Conservation (phyloP, 2,329 filamentous ascomycete species). For the Cladophialophora exuberans region DNA sequence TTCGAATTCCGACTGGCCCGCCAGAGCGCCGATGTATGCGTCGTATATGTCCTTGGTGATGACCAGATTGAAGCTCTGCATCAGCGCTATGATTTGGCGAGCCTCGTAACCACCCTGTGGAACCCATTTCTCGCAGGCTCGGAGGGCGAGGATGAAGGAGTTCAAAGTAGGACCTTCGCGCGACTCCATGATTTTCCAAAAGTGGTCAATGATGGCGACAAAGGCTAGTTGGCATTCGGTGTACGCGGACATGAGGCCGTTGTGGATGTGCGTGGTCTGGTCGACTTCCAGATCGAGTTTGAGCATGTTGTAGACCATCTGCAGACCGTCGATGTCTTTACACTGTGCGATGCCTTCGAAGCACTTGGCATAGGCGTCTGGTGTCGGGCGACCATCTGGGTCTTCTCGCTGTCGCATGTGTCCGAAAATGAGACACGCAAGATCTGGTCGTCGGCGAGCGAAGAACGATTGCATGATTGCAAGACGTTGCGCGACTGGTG, state of each 20-base stretch:
- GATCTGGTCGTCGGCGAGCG: conserved; percentile 73
- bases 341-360: conserved; percentile 73
- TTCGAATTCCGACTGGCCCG: conserved; percentile 70
- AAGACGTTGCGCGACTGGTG: conserved; percentile 66
- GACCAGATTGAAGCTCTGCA: conserved; percentile 74
- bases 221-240: conserved; percentile 67
- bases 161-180: conserved; percentile 84
- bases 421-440: conserved; percentile 83
- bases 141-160: conserved; percentile 79
- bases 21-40: conserved; percentile 76
- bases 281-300: conserved; percentile 87
- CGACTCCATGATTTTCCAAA: conserved; percentile 82
- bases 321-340: conserved; percentile 66
- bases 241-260: conserved; percentile 86
- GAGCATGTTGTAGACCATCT: conserved; percentile 85
- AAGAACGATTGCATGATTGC: conserved; percentile 84
- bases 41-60: conserved; percentile 74
- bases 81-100: conserved; percentile 58
- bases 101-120: conserved; percentile 47
- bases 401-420: conserved; percentile 85
- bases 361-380: conserved; percentile 75
- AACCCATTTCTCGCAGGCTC: conserved; percentile 68
- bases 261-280: conserved; percentile 74
- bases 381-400: conserved; percentile 64
- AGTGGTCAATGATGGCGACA: conserved; percentile 67